A percentile compares a stretch with the other conserved stretches of the same genome.
Conservation (phyloP, 1,284 basidiomycete genomes). For the Rhodofomes roseus region DNA sequence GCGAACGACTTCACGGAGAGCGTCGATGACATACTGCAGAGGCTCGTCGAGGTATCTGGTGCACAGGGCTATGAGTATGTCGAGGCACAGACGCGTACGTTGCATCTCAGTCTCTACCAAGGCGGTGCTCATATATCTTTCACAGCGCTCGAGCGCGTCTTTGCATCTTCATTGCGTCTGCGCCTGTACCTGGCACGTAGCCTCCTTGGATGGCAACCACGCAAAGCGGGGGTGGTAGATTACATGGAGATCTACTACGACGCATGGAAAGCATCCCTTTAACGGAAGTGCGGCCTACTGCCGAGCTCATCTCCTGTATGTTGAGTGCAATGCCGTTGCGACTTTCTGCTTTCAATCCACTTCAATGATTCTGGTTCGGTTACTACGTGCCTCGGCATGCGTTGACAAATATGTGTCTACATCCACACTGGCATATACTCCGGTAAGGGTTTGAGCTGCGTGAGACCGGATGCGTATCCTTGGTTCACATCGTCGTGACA, state of each 20-base stretch:
- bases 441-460: no score
- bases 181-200: slow-evolving; percentile 43
- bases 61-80: slow-evolving; percentile 31
- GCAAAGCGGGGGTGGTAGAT: slow-evolving; percentile 42
- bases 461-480: no score
- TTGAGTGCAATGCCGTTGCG: no score
- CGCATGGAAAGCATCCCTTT: slow-evolving; percentile 35
- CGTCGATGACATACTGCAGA: slow-evolving; percentile 40
- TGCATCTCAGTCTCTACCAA: slow-evolving; percentile 9
- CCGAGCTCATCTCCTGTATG: no score
- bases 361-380: no score
- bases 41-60: slow-evolving; percentile 39
- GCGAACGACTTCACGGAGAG: slow-evolving; percentile 43
- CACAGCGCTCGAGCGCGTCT: slow-evolving; percentile 30
- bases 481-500: no score
- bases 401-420: no score
- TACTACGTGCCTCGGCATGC: no score
- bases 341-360: no score
- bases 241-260: slow-evolving; percentile 43
- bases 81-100: slow-evolving; percentile 35
- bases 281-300: no score
- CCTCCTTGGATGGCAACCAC: slow-evolving; percentile 45
- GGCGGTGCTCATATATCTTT: slow-evolving; percentile 4
- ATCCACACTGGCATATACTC: no score
- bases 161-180: slow-evolving; percentile 27